These are phyloP conservation scores for Vaccinium darrowii DNA, from an alignment of 148 eudicot genomes.

Conservation along the genomic window DNA sequence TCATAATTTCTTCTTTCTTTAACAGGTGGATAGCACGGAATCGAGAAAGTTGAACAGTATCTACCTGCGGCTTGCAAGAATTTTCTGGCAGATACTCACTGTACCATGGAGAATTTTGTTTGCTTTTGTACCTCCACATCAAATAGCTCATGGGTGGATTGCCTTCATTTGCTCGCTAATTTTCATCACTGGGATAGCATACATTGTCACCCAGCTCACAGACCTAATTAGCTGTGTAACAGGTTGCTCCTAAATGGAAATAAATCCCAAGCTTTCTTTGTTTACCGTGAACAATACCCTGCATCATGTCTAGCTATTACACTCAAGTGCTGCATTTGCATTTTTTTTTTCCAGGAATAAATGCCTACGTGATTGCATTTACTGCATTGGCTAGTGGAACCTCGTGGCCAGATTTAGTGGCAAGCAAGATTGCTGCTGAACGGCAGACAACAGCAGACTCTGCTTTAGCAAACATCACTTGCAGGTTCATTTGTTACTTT, in stretches of 20 bases:
- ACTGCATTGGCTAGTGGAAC: constrained; percentile 87
- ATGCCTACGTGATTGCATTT: constrained; percentile 80
- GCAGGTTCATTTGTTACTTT: constrained; percentile 40
- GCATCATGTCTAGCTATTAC: not conserved
- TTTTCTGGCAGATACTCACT: constrained; percentile 54
- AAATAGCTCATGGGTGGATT: constrained; percentile 88
- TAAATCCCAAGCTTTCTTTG: not conserved
- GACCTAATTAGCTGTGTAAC: constrained; percentile 89
- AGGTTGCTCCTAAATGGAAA: constrained; percentile 39
- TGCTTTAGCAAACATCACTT: constrained; percentile 89
- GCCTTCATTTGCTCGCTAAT: constrained; percentile 70
- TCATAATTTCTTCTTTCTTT: constrained; percentile 18
- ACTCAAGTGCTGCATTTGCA: not conserved
- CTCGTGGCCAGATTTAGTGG: constrained; percentile 96
- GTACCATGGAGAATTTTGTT: constrained; percentile 78
- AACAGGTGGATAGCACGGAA: constrained; percentile 53
- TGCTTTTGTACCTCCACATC: constrained; percentile 81
- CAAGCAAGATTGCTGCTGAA: constrained; percentile 94
- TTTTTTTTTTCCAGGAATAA: constrained; percentile 50
- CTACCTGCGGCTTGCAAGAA: constrained; percentile 31
- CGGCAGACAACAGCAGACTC: constrained; percentile 93
- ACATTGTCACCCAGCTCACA: constrained; percentile 64
- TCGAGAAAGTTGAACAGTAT: constrained; percentile 36
- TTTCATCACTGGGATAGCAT: constrained; percentile 82
- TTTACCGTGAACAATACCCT: not conserved